Conservation (phyloP, 163 green algal genomes). For the Scenedesmus sp. region DNA sequence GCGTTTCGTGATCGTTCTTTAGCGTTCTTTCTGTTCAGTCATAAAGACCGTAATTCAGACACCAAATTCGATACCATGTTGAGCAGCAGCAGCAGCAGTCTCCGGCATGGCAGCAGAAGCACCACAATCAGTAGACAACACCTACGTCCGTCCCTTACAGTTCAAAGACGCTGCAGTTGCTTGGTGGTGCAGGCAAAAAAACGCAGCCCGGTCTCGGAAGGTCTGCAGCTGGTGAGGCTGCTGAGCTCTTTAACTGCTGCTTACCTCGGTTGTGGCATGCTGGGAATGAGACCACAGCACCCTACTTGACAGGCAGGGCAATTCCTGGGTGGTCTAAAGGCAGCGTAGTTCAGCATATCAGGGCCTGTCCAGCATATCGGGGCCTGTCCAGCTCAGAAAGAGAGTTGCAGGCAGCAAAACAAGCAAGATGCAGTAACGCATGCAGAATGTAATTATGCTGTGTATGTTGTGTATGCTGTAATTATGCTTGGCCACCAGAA, state of each 20-base stretch:
- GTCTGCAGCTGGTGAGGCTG: background rate
- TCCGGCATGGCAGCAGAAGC: background rate
- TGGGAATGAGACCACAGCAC: background rate
- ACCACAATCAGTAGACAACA: background rate
- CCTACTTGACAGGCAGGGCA: background rate
- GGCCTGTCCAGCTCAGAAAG: no score
- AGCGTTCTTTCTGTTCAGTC: background rate
- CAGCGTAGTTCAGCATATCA: background rate
- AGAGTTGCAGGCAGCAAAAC: no score
- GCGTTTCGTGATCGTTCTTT: background rate
- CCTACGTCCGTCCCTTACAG: background rate
- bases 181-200: constrained; percentile 4
- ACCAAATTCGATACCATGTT: background rate
- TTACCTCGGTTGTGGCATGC: background rate
- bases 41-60: background rate
- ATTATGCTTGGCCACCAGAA: no score
- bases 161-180: background rate
- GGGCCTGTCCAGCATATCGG: no score
- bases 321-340: background rate
- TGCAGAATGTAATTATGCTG: no score
- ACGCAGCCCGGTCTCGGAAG: constrained; percentile 34
- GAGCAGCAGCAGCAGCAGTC: constrained; percentile 10
- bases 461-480: no score
- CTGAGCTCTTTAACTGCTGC: background rate
- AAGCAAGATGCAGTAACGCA: no score